A percentile compares a stretch with the other conserved stretches of the same genome.
phyloP scores from a whole-genome alignment of 768 basidiomycete species.

The Chalciporus sphaerocephalus region DNA sequence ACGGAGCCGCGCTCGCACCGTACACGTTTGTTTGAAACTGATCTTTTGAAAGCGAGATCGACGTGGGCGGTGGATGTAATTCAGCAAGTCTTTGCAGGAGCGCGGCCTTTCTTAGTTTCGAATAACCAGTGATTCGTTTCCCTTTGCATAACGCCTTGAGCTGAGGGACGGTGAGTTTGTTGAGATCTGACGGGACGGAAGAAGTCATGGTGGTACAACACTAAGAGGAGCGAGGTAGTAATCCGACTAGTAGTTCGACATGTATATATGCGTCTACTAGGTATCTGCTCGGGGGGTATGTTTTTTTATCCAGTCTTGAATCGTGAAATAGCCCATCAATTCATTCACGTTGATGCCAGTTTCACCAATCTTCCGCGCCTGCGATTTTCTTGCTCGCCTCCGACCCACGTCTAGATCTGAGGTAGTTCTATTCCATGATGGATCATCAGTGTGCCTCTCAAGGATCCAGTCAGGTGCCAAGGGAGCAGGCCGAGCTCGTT shows the following conservation, averaged over 20 bases:
- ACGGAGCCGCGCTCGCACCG: neutral
- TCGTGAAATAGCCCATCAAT: conserved; percentile 17
- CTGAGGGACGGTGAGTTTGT: conserved; percentile 53
- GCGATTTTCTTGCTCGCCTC: conserved; percentile 13
- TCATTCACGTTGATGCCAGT: conserved; percentile 11
- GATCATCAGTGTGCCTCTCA: conserved; percentile 17
- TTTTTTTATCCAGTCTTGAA: conserved; percentile 14
- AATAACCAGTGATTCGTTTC: conserved; percentile 55
- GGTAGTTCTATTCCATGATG: conserved; percentile 11
- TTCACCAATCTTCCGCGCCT: conserved; percentile 12
- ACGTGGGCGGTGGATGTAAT: neutral
- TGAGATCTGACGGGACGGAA: conserved; percentile 12
- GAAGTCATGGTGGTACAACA: conserved; percentile 9
- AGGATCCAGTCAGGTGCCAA: conserved; percentile 26
- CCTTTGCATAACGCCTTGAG: conserved; percentile 69
- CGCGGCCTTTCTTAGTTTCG: conserved; percentile 57
- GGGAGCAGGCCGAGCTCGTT: conserved; percentile 5
- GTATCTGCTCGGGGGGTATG: conserved; percentile 2
- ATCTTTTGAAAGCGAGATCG: neutral
- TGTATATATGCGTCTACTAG: too few relatives aligned
- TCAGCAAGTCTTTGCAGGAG: conserved; percentile 47
- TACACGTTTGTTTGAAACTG: neutral
- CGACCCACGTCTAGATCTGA: conserved; percentile 1
- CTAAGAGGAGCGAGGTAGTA: too few relatives aligned
- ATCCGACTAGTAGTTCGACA: too few relatives aligned